Conservation (phyloP, 805 yeast genomes). For the Metschnikowia corniflorae region DNA sequence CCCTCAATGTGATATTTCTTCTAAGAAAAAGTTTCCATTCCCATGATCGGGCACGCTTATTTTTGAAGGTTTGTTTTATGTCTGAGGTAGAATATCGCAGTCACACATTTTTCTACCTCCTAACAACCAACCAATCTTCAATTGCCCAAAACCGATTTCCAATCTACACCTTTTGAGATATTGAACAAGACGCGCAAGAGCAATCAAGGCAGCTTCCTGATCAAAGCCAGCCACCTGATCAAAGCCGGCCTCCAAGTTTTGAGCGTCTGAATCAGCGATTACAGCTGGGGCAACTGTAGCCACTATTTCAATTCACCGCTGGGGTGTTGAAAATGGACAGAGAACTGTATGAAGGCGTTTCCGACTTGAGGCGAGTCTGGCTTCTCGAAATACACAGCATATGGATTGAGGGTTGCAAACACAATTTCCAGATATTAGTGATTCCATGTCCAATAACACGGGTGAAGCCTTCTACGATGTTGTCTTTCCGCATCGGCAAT, state of each 20-base stretch:
- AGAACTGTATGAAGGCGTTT: slow-evolving; percentile 45
- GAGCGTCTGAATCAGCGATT: slow-evolving; percentile 36
- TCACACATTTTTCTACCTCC: too few relatives aligned
- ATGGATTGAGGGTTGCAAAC: slow-evolving; percentile 55
- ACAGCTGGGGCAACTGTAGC: slow-evolving; percentile 50
- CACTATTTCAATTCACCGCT: slow-evolving; percentile 54
- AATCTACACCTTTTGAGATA: too few relatives aligned
- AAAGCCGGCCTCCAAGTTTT: slow-evolving; percentile 40
- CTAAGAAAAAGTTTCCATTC: too few relatives aligned
- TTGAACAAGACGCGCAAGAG: slow-evolving; percentile 55
- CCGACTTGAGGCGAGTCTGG: slow-evolving; percentile 28
- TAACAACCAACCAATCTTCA: too few relatives aligned
- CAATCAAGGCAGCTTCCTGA: slow-evolving; percentile 66
- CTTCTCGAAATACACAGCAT: slow-evolving; percentile 56
- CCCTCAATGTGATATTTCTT: too few relatives aligned
- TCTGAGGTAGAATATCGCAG: too few relatives aligned
- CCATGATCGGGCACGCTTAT: too few relatives aligned
- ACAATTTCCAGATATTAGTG: slow-evolving; percentile 59
- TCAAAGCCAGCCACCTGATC: too few relatives aligned
- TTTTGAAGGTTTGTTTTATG: too few relatives aligned
- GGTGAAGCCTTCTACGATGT: slow-evolving; percentile 22
- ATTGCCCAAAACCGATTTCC: too few relatives aligned
- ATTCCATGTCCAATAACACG: slow-evolving; percentile 44
- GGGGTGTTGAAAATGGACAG: slow-evolving; percentile 61
- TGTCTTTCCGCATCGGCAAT: slow-evolving; percentile 29